phyloP scores from a whole-genome alignment of 2,329 filamentous ascomycete genomes.

The Amesomyces nigricolor region DNA sequence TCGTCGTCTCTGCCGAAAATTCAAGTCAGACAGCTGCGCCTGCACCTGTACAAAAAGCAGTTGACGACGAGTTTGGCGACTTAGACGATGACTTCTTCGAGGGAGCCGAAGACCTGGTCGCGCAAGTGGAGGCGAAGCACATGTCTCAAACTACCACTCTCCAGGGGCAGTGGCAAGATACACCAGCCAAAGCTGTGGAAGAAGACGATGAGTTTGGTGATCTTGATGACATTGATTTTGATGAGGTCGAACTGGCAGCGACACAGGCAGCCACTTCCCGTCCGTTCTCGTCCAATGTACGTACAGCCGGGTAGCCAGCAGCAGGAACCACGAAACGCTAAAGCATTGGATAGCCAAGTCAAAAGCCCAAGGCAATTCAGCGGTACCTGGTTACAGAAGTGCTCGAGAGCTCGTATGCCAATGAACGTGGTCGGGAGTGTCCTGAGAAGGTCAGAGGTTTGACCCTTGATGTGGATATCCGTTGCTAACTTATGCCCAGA shows the following conservation, averaged over 20 bases:
- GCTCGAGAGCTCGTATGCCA: slow-evolving; percentile 61
- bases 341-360: slow-evolving; percentile 58
- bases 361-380: slow-evolving; percentile 70
- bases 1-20: slow-evolving; percentile 13
- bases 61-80: slow-evolving; percentile 59
- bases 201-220: slow-evolving; percentile 51
- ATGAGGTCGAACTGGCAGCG: slow-evolving; percentile 66
- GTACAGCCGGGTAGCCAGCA: slow-evolving; percentile 36
- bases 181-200: slow-evolving; percentile 33
- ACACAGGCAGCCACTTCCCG: slow-evolving; percentile 53
- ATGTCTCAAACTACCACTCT: slow-evolving; percentile 14
- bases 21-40: not conserved
- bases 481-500: slow-evolving; percentile 40
- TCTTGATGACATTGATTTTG: slow-evolving; percentile 71
- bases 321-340: slow-evolving; percentile 45
- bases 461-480: not conserved
- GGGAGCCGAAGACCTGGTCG: slow-evolving; percentile 40
- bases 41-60: slow-evolving; percentile 16
- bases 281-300: slow-evolving; percentile 44
- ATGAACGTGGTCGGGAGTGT: slow-evolving; percentile 52
- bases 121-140: slow-evolving; percentile 31
- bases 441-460: slow-evolving; percentile 63
- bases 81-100: slow-evolving; percentile 57
- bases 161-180: slow-evolving; percentile 19
- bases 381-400: slow-evolving; percentile 78